Evolutionary conservation across 306 rosid genomes (phyloP).

Genomic region (Cucurbita argyrosperma): DNA sequence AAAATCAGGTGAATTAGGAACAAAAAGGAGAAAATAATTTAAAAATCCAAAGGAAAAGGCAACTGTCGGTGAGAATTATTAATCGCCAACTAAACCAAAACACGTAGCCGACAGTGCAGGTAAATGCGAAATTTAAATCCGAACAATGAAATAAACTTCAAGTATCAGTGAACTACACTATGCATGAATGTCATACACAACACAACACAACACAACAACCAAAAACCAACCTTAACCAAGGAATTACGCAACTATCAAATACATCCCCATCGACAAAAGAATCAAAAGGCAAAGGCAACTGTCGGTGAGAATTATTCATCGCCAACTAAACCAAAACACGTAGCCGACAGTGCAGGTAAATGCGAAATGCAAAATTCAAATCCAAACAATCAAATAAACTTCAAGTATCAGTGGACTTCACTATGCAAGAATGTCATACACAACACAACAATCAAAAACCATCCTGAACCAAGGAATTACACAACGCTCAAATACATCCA

Average conservation of each 20-base stretch:
- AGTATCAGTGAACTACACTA: not conserved
- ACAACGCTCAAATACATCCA: not conserved
- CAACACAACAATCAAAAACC: not conserved
- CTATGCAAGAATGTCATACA: not conserved
- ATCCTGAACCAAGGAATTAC: not conserved
- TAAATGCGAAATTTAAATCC: not conserved
- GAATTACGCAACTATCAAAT: not conserved
- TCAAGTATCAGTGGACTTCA: not conserved
- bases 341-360: constrained; percentile 2
- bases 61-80: constrained; percentile 1
- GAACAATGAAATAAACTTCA: not conserved
- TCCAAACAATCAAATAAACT: not conserved
- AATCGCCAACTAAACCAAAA: not conserved
- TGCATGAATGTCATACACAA: not conserved
- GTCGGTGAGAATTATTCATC: not conserved
- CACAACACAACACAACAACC: not conserved
- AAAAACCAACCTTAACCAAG: not conserved
- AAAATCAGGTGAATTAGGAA: not conserved
- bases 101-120: constrained; percentile 1
- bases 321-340: not conserved
- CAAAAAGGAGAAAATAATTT: not conserved
- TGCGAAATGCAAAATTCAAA: not conserved
- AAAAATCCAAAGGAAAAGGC: not conserved
- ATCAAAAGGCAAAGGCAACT: not conserved
- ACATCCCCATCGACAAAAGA: not conserved